Percentiles rank a stretch among this genome's conserved stretches.
phyloP scores from a whole-genome alignment of 768 basidiomycete species.

The Paxillus involutus region DNA sequence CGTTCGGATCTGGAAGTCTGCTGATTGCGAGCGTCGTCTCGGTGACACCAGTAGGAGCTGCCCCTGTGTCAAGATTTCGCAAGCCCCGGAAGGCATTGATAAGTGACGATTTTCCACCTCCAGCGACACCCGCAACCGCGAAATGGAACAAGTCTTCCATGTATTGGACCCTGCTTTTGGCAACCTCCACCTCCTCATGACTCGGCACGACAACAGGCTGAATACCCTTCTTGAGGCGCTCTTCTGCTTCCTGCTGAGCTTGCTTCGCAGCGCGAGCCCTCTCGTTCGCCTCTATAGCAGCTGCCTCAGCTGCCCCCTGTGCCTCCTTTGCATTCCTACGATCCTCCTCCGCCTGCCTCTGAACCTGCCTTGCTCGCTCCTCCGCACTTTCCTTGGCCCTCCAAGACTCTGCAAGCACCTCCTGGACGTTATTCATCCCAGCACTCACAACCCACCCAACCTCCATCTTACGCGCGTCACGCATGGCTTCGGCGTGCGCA shows the following conservation, averaged over 20 bases:
- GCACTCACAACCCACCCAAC: too few relatives aligned
- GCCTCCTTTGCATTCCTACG: slow-evolving; percentile 16
- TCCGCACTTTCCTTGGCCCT: too few relatives aligned
- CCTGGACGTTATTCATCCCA: too few relatives aligned
- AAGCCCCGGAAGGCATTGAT: slow-evolving; percentile 29
- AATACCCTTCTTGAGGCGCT: background rate
- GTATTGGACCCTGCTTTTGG: slow-evolving; percentile 2
- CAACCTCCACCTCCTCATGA: background rate
- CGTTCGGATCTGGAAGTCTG: slow-evolving; percentile 23
- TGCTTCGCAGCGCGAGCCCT: slow-evolving; percentile 13
- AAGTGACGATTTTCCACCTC: slow-evolving; percentile 29
- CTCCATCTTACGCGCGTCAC: too few relatives aligned
- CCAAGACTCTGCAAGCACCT: too few relatives aligned
- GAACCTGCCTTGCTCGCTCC: too few relatives aligned
- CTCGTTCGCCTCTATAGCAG: background rate
- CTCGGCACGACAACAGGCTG: background rate
- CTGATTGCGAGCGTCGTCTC: slow-evolving; percentile 19
- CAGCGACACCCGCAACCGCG: slow-evolving; percentile 25
- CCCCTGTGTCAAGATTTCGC: slow-evolving; percentile 9
- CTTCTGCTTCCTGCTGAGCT: slow-evolving; percentile 1
- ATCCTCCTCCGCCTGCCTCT: slow-evolving; percentile 11
- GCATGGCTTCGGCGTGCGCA: too few relatives aligned
- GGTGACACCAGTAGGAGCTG: slow-evolving; percentile 21
- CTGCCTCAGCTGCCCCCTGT: background rate
- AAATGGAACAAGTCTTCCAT: slow-evolving; percentile 23